Evolutionary conservation across 345 rosid genomes (phyloP), one percentile per base, ranked within the genome.

Genomic region (Xanthoceras sorbifolium): DNA sequence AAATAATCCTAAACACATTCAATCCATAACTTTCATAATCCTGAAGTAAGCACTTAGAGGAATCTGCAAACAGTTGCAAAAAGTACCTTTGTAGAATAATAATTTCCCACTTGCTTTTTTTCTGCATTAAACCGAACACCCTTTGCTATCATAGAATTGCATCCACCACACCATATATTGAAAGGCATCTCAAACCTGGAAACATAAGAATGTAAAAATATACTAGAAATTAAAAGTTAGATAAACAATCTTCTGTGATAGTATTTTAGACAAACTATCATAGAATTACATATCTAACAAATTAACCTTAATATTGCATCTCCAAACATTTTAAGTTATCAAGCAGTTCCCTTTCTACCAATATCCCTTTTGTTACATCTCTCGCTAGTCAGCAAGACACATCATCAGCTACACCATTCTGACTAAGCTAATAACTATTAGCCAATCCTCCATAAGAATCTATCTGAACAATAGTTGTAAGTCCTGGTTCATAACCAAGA

Each of bases 51-150:
- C n/a, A 68, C 17, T 34, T 9, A 44, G 29, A 55, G 29, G 48
- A 46, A 79, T 62, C 50, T 25, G 62, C 9, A 72, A 54, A 18
- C 46, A 67, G 44, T 40, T 20, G 29, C 14, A 67, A 69, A 34
- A 64, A 2, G 0, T 84, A 92, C 99, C 98, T 97, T 97, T 25
- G 98, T 92, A 26, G 98, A 97, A 85, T 94, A 94, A 82, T 97
- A 97, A 82, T 92, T 92, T 69, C 98, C 98, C 74, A 94, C 97
- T 94, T 94, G 98, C 84, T 97, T 97, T 80, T 97, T 97, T 82
- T 94, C 97, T 42, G 99, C 97, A 80, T 94, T 93, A 79, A 97
- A 97, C 59, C 98, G 84, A 74, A 97, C 99, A 82, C 99, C 98
- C 90, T 94, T 97, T 67, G 89, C 98, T 50, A 97, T 92, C 98